A percentile compares a stretch with the other conserved stretches of the same genome.
phyloP scores from a whole-genome alignment of 306 rosid genomes.

The Luffa aegyptiaca region DNA sequence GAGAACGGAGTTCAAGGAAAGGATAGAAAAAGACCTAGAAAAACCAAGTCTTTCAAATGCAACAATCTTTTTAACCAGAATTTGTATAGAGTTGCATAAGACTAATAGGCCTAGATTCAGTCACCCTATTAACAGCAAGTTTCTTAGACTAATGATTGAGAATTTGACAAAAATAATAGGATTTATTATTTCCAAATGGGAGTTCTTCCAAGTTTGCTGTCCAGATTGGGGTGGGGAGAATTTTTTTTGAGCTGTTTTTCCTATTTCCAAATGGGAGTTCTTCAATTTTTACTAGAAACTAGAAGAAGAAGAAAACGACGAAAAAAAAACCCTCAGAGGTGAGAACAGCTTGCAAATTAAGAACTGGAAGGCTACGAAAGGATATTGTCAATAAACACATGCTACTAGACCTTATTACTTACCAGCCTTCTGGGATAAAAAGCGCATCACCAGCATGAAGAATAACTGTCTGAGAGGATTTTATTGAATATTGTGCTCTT shows the following conservation, averaged over 20 bases:
- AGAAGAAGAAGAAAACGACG: background rate
- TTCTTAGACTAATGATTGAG: too few species aligned
- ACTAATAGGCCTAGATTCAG: too few species aligned
- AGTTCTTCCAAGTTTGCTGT: too few species aligned
- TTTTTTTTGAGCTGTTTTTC: background rate
- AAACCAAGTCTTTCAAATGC: background rate
- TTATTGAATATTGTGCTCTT: conserved; percentile 56
- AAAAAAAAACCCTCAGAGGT: background rate
- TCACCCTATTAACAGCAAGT: too few species aligned
- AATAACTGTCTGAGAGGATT: conserved; percentile 55
- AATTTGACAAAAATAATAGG: too few species aligned
- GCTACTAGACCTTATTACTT: conserved; percentile 50
- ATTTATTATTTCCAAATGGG: too few species aligned
- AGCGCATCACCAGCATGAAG: conserved; percentile 87
- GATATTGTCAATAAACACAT: background rate
- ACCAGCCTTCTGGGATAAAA: conserved; percentile 99
- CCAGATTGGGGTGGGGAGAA: background rate
- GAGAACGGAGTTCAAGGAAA: background rate
- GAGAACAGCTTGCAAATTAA: background rate
- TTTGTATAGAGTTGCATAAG: too few species aligned
- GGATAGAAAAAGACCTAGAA: background rate
- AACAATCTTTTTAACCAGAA: background rate
- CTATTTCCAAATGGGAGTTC: background rate
- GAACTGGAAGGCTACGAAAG: background rate
- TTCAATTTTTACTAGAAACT: background rate